Evolutionary conservation across 2,329 filamentous ascomycete genomes (phyloP), one percentile per base, ranked within the genome.

Genomic region (Venturia carpophila): DNA sequence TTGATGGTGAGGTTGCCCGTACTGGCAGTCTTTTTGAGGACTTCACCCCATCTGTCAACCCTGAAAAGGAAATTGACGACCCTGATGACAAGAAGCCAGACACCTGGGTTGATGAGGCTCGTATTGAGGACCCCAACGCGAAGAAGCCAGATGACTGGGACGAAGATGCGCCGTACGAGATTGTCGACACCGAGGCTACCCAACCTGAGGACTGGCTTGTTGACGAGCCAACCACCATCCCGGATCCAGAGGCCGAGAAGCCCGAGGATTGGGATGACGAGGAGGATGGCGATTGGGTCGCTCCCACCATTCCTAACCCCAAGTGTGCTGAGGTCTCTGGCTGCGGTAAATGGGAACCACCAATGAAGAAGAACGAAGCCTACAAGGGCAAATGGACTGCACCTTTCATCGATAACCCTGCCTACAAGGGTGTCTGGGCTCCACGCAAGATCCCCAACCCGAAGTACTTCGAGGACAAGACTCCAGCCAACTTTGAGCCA

Each of bases 311-410:
- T 65, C 85, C 91, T 76, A 97, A 99, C 87, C 90, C 93, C 78
- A 96, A 96, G 86, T 97, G 94, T 75, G 86, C 87, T 69, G 93
- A 97, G 66, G 90, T 82, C 70, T 92, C 93, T 80, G 94, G 94
- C 74, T 97, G 94, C 78, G 94, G 94, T 73, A 86, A 89, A 73
- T 99, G 94, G 94, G 84, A 87, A 72, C 86, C 90, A 80, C 94
- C 94, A 70, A 86, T 90, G 86, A 96, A 87, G 82, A 90, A 89
- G 82, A 97, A 97, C 87, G 91, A 91, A 69, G 89, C 84, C 69
- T 97, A 96, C 87, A 97, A 97, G 90, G 94, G 94, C 87, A 96
- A 96, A 84, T 99, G 94, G 94, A 86, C 85, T 70, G 90, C 94
- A 60, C 91, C 92, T 68, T 85, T 87, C 77, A 91, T 99, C 72